phyloP scores from a whole-genome alignment of 129 eudicot genomes.

The Pittosporum tobira region DNA sequence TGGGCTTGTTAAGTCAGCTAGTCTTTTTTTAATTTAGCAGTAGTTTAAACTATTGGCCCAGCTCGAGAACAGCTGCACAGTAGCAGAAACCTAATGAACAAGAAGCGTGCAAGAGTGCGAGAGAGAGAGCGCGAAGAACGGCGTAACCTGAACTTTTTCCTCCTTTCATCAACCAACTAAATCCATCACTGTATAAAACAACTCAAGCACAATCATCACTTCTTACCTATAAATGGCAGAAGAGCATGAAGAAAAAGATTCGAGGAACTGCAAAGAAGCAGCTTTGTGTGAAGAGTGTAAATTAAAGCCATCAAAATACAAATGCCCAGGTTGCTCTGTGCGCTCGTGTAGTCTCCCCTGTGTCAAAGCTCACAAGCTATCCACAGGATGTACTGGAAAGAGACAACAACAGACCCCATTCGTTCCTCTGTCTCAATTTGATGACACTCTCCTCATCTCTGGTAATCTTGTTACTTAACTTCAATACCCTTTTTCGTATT shows the following conservation, averaged over 20 bases:
- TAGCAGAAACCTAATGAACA: no score
- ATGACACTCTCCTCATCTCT: conserved; percentile 61
- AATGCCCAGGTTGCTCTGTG: conserved; percentile 74
- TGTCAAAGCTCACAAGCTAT: conserved; percentile 81
- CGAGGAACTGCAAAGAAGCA: neutral
- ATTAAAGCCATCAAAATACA: conserved; percentile 54
- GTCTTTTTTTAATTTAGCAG: no score
- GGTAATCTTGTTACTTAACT: conserved; percentile 32
- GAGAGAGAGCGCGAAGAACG: no score
- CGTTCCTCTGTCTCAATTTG: conserved; percentile 64
- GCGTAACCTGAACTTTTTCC: no score
- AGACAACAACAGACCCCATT: conserved; percentile 39
- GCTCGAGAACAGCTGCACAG: no score
- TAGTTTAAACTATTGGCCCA: no score
- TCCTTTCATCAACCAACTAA: no score
- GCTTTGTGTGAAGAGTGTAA: conserved; percentile 56
- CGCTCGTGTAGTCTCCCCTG: conserved; percentile 88
- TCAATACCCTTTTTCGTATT: neutral
- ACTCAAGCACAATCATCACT: no score
- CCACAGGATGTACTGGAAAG: conserved; percentile 68
- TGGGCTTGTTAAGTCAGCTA: no score
- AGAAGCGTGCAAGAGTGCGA: no score
- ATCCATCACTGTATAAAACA: no score
- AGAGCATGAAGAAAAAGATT: neutral
- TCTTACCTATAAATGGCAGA: no score